Base-by-base conservation (phyloP, 257 asterid species). In the Ocimum tenuiflorum region DNA sequence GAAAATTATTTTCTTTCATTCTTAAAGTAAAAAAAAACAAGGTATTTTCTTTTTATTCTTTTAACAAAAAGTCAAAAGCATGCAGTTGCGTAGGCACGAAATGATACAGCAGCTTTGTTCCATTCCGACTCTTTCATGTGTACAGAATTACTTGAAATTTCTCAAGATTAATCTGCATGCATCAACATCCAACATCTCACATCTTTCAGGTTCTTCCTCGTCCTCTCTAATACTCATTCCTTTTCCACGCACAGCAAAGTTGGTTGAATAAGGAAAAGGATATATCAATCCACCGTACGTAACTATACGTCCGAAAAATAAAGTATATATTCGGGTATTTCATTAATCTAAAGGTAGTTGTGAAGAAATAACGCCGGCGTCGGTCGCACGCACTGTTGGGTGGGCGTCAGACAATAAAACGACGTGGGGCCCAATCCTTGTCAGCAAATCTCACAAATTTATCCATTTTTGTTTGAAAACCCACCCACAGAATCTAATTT, bases 401-500 rank as follows among this genome's bases (percentile, higher is more conserved):
- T 2, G 60, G 38, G 72, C 50, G 33, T 58, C 35, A 10, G 23
- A 27, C 27, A 50, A 23, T 39, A 8, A n/a, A 42, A 54, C 58
- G 12, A 35, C 3, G 20, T 58, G 50, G 67, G 60, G 0, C 52
- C 47, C 52, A 19, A 4, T 22, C 66, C 7, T 41, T 69, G 73
- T 58, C 60, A 58, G 60, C 60, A 69, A 47, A 58, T 57, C 73
- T 57, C n/a, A 35, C 39, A 8, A 29, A 24, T 6, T 46, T 58
- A 69, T 58, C 74, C 74, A 36, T 10, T 43, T 20, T 24, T 35
- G 60, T 49, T 53, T 54, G 57, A 9, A 67, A 67, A 17, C 14
- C 65, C 7, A 41, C 73, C 58, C 65, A 67, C 65, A 55, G 65
- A 67, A 43, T 55, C 38, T 45, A 49, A 24, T 49, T 55, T 19